Percentiles rank a stretch among this genome's conserved stretches.
Evolutionary conservation across 2,329 filamentous ascomycete species (phyloP).

Genomic region (Colletotrichum incanum): DNA sequence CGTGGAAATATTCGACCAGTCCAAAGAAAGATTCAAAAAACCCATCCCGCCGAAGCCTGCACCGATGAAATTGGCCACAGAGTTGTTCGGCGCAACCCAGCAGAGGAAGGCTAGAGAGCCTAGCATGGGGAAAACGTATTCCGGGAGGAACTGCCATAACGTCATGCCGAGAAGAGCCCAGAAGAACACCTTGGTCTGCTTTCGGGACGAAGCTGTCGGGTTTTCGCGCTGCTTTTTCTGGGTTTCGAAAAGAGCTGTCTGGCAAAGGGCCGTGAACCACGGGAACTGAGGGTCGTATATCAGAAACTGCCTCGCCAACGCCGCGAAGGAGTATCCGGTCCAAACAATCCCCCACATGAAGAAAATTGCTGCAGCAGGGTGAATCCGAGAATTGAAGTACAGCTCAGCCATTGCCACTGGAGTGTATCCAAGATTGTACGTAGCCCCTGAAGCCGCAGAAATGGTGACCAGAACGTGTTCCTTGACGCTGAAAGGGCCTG

Average conservation of each 20-base stretch:
- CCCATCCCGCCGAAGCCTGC: conserved; percentile 72
- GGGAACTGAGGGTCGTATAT: conserved; percentile 69
- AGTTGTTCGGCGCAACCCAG: conserved; percentile 72
- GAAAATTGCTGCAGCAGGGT: conserved; percentile 69
- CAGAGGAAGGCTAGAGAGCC: conserved; percentile 68
- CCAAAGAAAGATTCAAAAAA: conserved; percentile 72
- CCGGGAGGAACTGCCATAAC: conserved; percentile 44
- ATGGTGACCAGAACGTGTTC: conserved; percentile 65
- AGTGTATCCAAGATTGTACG: conserved; percentile 57
- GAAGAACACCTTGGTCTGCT: conserved; percentile 73
- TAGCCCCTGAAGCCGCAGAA: conserved; percentile 66
- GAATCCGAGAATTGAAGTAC: conserved; percentile 68
- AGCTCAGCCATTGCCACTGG: conserved; percentile 63
- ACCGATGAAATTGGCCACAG: conserved; percentile 73
- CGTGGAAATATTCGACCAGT: conserved; percentile 62
- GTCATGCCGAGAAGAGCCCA: conserved; percentile 65
- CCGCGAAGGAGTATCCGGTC: conserved; percentile 72
- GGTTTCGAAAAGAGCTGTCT: conserved; percentile 73
- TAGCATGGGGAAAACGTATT: conserved; percentile 37
- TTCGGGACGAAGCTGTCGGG: conserved; percentile 63
- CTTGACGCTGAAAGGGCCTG: conserved; percentile 62
- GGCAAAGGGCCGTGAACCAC: conserved; percentile 54
- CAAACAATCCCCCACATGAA: conserved; percentile 73
- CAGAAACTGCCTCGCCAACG: conserved; percentile 70
- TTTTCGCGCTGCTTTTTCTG: conserved; percentile 67